Percentiles rank a stretch among this genome's conserved stretches.
Conservation (phyloP, 495 filamentous ascomycete genomes). For the Daldinia childiae region DNA sequence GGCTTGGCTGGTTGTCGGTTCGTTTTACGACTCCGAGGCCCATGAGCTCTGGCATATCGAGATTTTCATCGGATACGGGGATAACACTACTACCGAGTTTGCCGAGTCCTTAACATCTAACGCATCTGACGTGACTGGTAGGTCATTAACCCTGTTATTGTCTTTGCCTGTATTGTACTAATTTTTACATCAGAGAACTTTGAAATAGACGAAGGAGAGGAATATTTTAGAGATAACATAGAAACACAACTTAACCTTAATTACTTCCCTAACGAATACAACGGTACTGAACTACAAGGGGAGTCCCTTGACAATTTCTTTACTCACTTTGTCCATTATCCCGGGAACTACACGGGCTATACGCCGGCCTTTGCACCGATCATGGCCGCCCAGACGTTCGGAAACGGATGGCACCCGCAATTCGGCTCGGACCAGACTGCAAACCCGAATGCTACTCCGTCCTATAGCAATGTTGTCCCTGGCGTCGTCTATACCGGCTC, state of each 20-base stretch:
- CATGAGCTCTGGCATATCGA: conserved; percentile 44
- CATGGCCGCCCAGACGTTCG: conserved; percentile 27
- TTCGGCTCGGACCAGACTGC: conserved; percentile 22
- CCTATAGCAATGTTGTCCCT: neutral
- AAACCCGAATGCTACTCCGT: neutral
- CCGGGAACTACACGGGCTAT: neutral
- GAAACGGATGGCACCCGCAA: conserved; percentile 35
- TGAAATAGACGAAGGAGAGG: neutral
- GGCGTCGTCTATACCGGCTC: conserved; percentile 5
- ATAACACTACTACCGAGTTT: conserved; percentile 8
- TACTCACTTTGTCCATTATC: neutral
- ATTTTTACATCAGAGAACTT: conserved; percentile 4
- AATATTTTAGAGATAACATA: neutral
- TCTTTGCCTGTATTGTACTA: neutral
- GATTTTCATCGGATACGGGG: conserved; percentile 32
- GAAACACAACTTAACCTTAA: neutral
- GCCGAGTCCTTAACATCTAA: conserved; percentile 3
- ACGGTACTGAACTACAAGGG: neutral
- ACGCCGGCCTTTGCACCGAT: neutral
- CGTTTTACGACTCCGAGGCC: conserved; percentile 43
- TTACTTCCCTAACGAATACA: neutral
- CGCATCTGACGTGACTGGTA: conserved; percentile 19
- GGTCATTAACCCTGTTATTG: conserved; percentile 2
- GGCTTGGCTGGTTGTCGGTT: conserved; percentile 47
- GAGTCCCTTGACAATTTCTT: neutral